A percentile compares a stretch with the other conserved stretches of the same genome.
Conservation (phyloP, 192 early-diverging fungal species). For the Rhizophagus prolifer region DNA sequence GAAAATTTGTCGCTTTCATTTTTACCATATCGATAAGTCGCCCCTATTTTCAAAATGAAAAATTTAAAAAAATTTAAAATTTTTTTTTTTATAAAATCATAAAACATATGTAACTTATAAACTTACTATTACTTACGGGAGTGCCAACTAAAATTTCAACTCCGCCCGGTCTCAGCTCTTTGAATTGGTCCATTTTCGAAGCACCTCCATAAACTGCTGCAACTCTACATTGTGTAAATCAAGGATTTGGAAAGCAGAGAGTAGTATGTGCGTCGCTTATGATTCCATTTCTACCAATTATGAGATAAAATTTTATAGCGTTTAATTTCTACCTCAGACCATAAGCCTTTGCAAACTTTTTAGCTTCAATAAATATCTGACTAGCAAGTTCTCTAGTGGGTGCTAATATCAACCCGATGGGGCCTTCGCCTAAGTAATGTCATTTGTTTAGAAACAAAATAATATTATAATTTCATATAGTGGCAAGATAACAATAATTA, state of each 20-base stretch:
- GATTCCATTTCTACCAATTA: constrained; percentile 16
- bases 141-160: constrained; percentile 82
- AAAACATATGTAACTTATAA: not conserved
- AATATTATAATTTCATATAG: too few relatives aligned
- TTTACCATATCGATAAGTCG: constrained; percentile 85
- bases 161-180: constrained; percentile 65
- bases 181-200: constrained; percentile 81
- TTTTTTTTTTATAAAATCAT: not conserved
- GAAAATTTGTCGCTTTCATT: constrained; percentile 83
- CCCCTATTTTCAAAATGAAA: constrained; percentile 41
- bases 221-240: constrained; percentile 39
- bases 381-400: constrained; percentile 78
- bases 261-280: constrained; percentile 32
- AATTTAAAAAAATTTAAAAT: too few relatives aligned
- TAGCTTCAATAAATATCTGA: constrained; percentile 78
- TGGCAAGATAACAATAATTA: not conserved
- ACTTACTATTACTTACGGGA: constrained; percentile 39
- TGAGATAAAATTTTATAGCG: constrained; percentile 10
- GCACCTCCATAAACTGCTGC: constrained; percentile 79
- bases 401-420: constrained; percentile 76
- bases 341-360: constrained; percentile 79
- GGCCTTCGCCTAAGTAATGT: constrained; percentile 64
- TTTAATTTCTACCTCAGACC: constrained; percentile 50
- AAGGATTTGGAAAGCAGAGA: constrained; percentile 17
- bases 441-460: not conserved